Percentiles rank a stretch among this genome's conserved stretches.
Conservation (phyloP, 768 basidiomycete genomes). For the Austroboletus festivus region DNA sequence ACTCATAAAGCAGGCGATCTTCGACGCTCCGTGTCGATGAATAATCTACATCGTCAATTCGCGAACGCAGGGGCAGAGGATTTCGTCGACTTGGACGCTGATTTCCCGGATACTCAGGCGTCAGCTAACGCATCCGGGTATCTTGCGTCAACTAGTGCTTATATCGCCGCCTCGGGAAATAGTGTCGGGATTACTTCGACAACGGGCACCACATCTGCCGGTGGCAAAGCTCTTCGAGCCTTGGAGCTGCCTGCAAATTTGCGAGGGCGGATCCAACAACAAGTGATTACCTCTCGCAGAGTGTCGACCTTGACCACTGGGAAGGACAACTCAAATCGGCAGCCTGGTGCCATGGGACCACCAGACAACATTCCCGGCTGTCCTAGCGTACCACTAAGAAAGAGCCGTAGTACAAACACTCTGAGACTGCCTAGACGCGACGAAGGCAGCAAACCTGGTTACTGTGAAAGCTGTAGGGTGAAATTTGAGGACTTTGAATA, state of each 20-base stretch:
- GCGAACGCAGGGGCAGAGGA: conserved; percentile 40
- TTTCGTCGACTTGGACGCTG: conserved; percentile 41
- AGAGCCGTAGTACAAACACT: conserved; percentile 80
- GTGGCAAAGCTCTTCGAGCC: conserved; percentile 43
- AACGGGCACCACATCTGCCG: conserved; percentile 78
- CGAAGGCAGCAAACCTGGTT: conserved; percentile 88
- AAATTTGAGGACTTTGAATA: conserved; percentile 86
- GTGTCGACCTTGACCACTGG: conserved; percentile 31
- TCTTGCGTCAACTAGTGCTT: conserved; percentile 55
- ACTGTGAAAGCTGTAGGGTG: conserved; percentile 92
- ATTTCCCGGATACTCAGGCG: conserved; percentile 37
- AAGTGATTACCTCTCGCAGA: conserved; percentile 67
- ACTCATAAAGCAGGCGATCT: conserved; percentile 49
- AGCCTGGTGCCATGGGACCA: conserved; percentile 58
- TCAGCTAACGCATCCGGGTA: conserved; percentile 72
- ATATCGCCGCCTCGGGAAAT: conserved; percentile 93
- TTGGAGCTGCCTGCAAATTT: conserved; percentile 52
- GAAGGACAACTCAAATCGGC: conserved; percentile 27
- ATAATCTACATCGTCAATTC: conserved; percentile 62
- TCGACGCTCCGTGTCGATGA: conserved; percentile 73
- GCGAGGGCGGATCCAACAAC: conserved; percentile 54
- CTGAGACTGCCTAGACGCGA: conserved; percentile 73
- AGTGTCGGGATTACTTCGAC: conserved; percentile 90
- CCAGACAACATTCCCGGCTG: conserved; percentile 57
- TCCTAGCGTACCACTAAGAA: conserved; percentile 50